Percentiles rank a stretch among this genome's conserved stretches.
Evolutionary conservation across 1,284 basidiomycete species (phyloP).

Genomic region (Fomitopsis betulina): DNA sequence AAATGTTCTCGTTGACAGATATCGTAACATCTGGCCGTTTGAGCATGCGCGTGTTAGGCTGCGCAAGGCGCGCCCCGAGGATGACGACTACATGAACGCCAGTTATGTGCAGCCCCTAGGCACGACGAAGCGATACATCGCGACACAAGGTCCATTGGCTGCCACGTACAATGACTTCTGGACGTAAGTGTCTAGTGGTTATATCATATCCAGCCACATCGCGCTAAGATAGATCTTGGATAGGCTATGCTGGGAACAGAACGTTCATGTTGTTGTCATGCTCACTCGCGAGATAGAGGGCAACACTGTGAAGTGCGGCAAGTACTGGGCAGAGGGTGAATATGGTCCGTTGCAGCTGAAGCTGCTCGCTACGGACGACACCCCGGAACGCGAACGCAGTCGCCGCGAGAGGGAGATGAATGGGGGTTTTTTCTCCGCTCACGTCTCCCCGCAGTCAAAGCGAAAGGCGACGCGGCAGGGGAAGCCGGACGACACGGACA

Average conservation of each 20-base stretch:
- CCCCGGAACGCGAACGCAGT: conserved; percentile 23
- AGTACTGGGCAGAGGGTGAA: conserved; percentile 78
- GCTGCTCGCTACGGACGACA: conserved; percentile 53
- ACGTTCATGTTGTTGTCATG: conserved; percentile 80
- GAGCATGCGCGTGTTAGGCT: conserved; percentile 87
- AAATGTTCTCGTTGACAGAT: conserved; percentile 41
- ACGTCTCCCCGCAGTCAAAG: conserved; percentile 12
- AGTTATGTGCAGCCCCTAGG: conserved; percentile 85
- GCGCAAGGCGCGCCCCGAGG: conserved; percentile 42
- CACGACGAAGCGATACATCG: conserved; percentile 83
- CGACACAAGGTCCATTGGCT: conserved; percentile 92
- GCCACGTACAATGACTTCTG: conserved; percentile 93
- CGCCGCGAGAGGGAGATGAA: conserved; percentile 29
- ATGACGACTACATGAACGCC: conserved; percentile 91
- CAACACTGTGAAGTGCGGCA: conserved; percentile 84
- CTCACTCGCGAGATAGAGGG: conserved; percentile 91
- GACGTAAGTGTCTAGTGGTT: conserved; percentile 63
- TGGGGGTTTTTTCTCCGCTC: conserved; percentile 24
- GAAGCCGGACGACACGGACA: conserved; percentile 18
- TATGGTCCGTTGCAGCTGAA: conserved; percentile 72
- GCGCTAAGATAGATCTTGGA: not conserved
- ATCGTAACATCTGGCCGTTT: conserved; percentile 94
- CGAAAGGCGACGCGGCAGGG: conserved; percentile 6
- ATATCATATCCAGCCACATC: not conserved
- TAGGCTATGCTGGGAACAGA: conserved; percentile 79